phyloP scores from a whole-genome alignment of 129 eudicot species.

The Arctium lappa region DNA sequence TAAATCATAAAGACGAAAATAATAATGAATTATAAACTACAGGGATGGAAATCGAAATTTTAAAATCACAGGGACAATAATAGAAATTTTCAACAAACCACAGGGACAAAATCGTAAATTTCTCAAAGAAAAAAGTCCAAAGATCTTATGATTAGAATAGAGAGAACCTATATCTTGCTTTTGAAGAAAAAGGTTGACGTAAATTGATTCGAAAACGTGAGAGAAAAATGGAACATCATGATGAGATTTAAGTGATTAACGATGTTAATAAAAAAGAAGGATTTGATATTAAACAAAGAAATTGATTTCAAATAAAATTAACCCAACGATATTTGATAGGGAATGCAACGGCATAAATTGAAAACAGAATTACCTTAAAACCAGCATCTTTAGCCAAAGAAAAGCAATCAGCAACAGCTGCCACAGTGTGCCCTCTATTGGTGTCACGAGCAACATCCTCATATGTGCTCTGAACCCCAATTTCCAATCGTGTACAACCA shows the following conservation, averaged over 20 bases:
- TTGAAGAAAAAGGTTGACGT: not conserved
- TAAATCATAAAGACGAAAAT: too few species aligned
- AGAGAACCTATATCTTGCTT: not conserved
- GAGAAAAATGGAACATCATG: not conserved
- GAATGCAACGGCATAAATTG: not conserved
- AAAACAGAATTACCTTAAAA: conserved; percentile 57
- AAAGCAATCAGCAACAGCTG: conserved; percentile 99
- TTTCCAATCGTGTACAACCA: conserved; percentile 94
- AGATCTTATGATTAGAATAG: not conserved
- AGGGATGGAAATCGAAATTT: too few species aligned
- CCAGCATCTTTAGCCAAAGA: conserved; percentile 98
- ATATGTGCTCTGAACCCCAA: conserved; percentile 96
- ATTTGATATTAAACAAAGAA: not conserved
- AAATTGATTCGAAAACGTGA: not conserved
- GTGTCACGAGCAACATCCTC: conserved; percentile 99
- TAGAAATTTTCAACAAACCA: too few species aligned
- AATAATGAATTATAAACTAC: too few species aligned
- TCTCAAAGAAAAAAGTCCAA: not conserved
- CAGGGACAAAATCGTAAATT: not conserved
- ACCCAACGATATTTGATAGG: conserved; percentile 4
- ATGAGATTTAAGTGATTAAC: not conserved
- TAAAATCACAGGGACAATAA: too few species aligned
- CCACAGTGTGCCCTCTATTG: conserved; percentile 96
- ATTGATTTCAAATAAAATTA: not conserved
- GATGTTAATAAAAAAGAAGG: not conserved